Base-by-base conservation (phyloP, 2,329 filamentous ascomycete species). In the Pseudogymnoascus sp. region DNA sequence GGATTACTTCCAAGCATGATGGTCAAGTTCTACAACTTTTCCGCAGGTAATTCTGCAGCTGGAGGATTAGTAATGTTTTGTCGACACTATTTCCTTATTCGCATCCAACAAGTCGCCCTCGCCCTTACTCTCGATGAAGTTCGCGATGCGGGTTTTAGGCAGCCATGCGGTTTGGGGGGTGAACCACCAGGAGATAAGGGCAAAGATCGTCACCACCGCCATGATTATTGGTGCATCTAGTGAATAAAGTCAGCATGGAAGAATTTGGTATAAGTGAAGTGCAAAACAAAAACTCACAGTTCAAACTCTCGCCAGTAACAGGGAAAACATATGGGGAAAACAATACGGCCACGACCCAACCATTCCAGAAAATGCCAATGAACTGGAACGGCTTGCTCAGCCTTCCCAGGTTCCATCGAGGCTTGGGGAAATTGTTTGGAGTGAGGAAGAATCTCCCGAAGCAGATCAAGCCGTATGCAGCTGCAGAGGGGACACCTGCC, bases 391-490 rank as follows among this genome's bases (percentile, higher is more conserved):
- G 78, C 64, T 76, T 78, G 68, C 78, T 80, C 65, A 71, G 70
- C 0, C 71, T 69, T 0, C 79, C 79, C 6, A 81, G 68, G 62
- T 76, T 80, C 79, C 79, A 81, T 5, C 73, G 72, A 0, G 79
- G 77, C 64, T 78, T 78, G 2, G 78, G 78, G 33, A 81, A 81
- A 0, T 72, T 74, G 3, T 79, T 77, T 0, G 79, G 79, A 0
- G 80, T 82, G 8, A 80, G 70, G 59, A 81, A 71, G 1, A 82
- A 72, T 4, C 80, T 75, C 2, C 77, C 78, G 0, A 82, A 73
- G 41, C 78, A 81, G 63, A 82, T 82, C 2, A 82, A 71, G 0
- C 80, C 80, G 62, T 82, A 82, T 0, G 80, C 80, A 0, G 80
- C 80, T 1, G 79, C 79, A 2, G 79, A 81, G 4, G 80, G 80